Evolutionary conservation across 1,284 basidiomycete genomes (phyloP).

Genomic region (Moniliella sp.): DNA sequence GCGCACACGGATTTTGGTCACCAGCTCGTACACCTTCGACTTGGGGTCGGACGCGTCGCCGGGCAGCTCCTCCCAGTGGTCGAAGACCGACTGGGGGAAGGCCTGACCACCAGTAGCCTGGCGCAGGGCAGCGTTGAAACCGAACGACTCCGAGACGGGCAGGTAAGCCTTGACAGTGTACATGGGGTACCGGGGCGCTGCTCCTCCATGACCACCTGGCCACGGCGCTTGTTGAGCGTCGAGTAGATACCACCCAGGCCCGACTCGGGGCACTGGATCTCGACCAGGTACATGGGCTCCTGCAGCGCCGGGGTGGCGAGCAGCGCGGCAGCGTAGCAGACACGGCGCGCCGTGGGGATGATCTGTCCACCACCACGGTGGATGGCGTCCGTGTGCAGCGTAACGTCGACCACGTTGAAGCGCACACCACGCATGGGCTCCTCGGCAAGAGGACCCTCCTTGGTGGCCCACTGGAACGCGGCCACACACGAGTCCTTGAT

Average conservation of each 20-base stretch:
- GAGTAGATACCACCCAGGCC: constrained; percentile 96
- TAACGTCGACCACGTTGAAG: constrained; percentile 87
- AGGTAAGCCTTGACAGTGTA: constrained; percentile 98
- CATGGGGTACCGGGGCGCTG: constrained; percentile 91
- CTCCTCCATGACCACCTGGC: constrained; percentile 92
- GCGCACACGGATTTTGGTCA: constrained; percentile 58
- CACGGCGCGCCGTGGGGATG: constrained; percentile 86
- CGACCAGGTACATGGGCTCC: constrained; percentile 91
- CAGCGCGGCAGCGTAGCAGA: constrained; percentile 79
- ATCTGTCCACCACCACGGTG: constrained; percentile 98
- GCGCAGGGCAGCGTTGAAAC: constrained; percentile 91
- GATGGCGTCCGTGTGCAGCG: constrained; percentile 91
- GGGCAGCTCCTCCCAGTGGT: constrained; percentile 45
- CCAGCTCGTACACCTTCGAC: constrained; percentile 69
- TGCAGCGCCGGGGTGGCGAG: constrained; percentile 77
- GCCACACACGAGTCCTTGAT: constrained; percentile 99
- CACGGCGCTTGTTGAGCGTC: constrained; percentile 83
- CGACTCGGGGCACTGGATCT: constrained; percentile 93
- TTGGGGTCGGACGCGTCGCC: constrained; percentile 51
- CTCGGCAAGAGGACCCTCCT: constrained; percentile 66
- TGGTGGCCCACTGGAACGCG: constrained; percentile 94
- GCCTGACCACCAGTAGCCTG: constrained; percentile 83
- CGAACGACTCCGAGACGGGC: constrained; percentile 90
- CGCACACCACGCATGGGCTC: constrained; percentile 98
- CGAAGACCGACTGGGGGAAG: constrained; percentile 88